These are phyloP conservation scores for Rhododendron griersonianum DNA, from an alignment of 148 eudicot species.

Conservation along the genomic window DNA sequence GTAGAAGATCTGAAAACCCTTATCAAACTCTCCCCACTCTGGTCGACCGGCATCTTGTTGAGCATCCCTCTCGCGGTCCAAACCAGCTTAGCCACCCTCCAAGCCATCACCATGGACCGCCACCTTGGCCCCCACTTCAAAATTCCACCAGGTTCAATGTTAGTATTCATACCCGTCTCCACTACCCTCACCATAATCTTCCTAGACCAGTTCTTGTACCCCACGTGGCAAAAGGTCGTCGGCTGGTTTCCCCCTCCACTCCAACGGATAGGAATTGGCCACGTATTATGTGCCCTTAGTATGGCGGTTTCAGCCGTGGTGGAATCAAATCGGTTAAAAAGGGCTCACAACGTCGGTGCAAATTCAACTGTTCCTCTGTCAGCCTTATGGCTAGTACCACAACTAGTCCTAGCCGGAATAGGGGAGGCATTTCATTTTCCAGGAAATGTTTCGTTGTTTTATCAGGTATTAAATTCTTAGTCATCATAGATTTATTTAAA, in stretches of 20 bases:
- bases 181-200: constrained; percentile 20
- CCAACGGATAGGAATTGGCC: constrained; percentile 36
- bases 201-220: constrained; percentile 21
- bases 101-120: constrained; percentile 51
- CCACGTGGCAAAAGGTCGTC: constrained; percentile 21
- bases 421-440: constrained; percentile 54
- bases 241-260: constrained; percentile 24
- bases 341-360: background rate
- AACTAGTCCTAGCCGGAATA: constrained; percentile 31
- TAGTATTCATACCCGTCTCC: constrained; percentile 23
- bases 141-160: constrained; percentile 32
- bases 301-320: constrained; percentile 34
- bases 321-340: constrained; percentile 18
- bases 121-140: constrained; percentile 34
- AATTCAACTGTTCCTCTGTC: constrained; percentile 27
- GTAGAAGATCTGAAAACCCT: constrained; percentile 42
- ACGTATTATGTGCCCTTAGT: constrained; percentile 23
- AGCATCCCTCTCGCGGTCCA: constrained; percentile 47
- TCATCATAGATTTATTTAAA: background rate
- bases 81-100: constrained; percentile 44
- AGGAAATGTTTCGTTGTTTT: constrained; percentile 24
- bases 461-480: background rate
- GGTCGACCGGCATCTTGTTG: constrained; percentile 62
- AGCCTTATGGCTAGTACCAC: constrained; percentile 49
- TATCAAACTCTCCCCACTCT: constrained; percentile 54